Conservation (phyloP, 2,329 filamentous ascomycete species). For the Dothistroma pini region DNA sequence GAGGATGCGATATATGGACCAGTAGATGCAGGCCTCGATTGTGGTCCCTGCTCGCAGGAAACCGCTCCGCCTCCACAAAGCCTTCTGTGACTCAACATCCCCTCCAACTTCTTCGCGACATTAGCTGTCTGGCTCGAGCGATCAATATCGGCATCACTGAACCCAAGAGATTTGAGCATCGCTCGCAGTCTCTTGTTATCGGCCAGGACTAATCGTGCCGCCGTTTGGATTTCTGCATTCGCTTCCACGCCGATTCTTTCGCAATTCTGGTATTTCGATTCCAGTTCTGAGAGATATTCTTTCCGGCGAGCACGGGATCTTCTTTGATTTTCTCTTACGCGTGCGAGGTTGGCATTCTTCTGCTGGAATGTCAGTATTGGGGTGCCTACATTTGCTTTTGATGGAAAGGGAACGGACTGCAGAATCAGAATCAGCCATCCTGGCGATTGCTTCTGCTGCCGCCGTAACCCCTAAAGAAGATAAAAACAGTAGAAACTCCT, state of each 20-base stretch:
- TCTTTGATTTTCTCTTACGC: conserved; percentile 73
- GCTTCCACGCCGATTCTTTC: conserved; percentile 65
- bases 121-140: background rate
- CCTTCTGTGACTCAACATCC: background rate
- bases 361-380: background rate
- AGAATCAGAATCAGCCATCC: background rate
- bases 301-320: conserved; percentile 70
- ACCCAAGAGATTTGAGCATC: conserved; percentile 56
- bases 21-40: background rate
- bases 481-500: too few relatives aligned
- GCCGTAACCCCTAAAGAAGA: too few relatives aligned
- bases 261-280: conserved; percentile 59
- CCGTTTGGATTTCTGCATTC: conserved; percentile 67
- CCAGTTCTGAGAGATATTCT: conserved; percentile 68
- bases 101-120: conserved; percentile 5
- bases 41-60: background rate
- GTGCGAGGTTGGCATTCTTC: conserved; percentile 41
- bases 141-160: conserved; percentile 53
- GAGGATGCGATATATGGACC: background rate
- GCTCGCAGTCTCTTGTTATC: conserved; percentile 64
- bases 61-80: background rate
- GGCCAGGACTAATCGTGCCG: conserved; percentile 63
- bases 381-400: background rate
- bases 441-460: too few relatives aligned
- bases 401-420: background rate